A percentile compares a stretch with the other conserved stretches of the same genome.
These are phyloP conservation scores for Aurantiochytrium sp. DNA, from an alignment of 108 stramenopile species.

Conservation along the genomic window DNA sequence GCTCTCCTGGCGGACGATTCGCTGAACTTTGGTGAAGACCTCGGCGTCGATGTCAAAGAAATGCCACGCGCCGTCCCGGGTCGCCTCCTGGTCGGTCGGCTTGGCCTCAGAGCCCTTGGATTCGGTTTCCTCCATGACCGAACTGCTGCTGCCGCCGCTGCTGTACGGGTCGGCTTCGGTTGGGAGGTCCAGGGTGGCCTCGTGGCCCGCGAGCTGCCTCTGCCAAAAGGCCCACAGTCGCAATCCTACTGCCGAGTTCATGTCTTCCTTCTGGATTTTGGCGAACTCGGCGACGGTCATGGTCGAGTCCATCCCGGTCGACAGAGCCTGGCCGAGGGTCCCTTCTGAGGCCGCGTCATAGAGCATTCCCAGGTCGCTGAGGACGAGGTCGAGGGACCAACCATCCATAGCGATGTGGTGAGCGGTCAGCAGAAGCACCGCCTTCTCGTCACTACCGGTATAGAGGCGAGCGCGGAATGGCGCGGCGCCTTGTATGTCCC, in stretches of 20 bases:
- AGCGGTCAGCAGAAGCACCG: background rate
- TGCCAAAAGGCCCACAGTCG: conserved; percentile 6
- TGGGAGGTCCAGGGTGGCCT: background rate
- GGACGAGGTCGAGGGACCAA: background rate
- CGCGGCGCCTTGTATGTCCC: background rate
- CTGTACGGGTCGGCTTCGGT: background rate
- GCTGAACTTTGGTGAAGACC: background rate
- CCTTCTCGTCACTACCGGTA: background rate
- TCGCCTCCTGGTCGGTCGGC: background rate
- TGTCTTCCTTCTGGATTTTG: conserved; percentile 17
- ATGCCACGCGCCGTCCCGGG: conserved; percentile 3
- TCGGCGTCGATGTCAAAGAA: background rate
- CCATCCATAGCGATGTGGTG: conserved; percentile 12
- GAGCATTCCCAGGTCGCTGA: background rate
- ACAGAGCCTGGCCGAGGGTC: too few species aligned
- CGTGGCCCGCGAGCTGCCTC: background rate
- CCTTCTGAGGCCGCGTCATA: background rate
- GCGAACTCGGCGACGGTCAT: background rate
- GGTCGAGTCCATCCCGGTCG: background rate
- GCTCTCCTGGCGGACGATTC: background rate
- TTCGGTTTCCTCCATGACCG: too few species aligned
- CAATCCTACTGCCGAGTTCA: background rate
- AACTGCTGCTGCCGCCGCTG: too few species aligned
- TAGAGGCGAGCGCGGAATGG: conserved; percentile 16
- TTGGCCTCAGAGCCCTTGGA: too few species aligned